Conservation (phyloP, 495 filamentous ascomycete species). For the Elasticomyces elasticus region DNA sequence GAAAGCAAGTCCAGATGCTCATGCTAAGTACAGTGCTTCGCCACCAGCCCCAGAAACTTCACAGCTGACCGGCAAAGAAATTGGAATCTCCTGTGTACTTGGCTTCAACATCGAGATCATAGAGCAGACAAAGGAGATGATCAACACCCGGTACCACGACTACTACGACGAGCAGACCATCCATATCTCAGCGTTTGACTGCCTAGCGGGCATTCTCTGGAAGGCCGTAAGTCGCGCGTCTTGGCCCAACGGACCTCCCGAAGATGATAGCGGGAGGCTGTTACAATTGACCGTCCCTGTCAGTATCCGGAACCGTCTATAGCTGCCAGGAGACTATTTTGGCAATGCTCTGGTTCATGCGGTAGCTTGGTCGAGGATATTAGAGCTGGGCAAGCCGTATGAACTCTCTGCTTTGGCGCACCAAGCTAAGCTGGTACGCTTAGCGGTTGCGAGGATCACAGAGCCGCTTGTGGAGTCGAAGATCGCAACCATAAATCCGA, state of each 20-base stretch:
- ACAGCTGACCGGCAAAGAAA: not conserved
- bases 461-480: not conserved
- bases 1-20: not conserved
- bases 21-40: not conserved
- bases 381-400: not conserved
- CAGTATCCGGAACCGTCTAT: not conserved
- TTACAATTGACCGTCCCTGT: not conserved
- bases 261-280: not conserved
- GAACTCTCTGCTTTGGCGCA: not conserved
- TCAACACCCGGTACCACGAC: conserved; percentile 3
- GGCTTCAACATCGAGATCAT: not conserved
- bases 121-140: not conserved
- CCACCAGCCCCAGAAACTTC: not conserved
- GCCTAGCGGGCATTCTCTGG: conserved; percentile 5
- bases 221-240: not conserved
- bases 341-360: not conserved
- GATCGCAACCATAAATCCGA: not conserved
- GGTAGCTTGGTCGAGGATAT: not conserved
- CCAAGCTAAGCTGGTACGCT: not conserved
- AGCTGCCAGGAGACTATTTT: not conserved
- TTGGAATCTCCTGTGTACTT: not conserved
- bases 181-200: not conserved
- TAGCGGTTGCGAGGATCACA: not conserved
- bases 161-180: not conserved
- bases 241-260: not conserved